These are phyloP conservation scores for Solanum lycopersicoides DNA, from an alignment of 257 asterid species.

Conservation along the genomic window DNA sequence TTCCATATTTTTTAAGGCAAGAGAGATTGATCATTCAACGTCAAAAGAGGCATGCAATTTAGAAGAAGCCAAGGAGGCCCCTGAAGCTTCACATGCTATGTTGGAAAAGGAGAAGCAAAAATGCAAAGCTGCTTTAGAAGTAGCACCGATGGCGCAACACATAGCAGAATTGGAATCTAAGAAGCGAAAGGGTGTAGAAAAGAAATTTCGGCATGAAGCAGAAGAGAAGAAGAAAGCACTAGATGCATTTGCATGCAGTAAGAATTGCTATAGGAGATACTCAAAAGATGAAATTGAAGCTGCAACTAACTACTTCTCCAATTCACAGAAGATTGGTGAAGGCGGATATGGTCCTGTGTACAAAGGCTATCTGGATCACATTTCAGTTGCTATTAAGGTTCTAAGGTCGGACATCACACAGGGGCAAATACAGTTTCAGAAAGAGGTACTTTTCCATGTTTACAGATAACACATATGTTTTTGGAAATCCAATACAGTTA, in stretches of 20 bases:
- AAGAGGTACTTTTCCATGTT: conserved; percentile 45
- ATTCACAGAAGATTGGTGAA: conserved; percentile 74
- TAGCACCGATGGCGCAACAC: conserved; percentile 61
- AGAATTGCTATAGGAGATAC: conserved; percentile 44
- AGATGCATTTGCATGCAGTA: conserved; percentile 33
- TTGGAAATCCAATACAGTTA: not conserved
- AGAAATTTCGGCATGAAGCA: conserved; percentile 32
- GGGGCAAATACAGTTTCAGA: conserved; percentile 73
- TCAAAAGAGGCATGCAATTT: conserved; percentile 23
- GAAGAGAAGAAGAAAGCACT: conserved; percentile 63
- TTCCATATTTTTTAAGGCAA: conserved; percentile 26
- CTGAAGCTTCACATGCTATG: conserved; percentile 42
- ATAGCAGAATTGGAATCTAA: conserved; percentile 63
- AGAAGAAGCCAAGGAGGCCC: conserved; percentile 32
- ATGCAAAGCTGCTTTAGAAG: conserved; percentile 66
- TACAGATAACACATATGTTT: not conserved
- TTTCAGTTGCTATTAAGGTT: conserved; percentile 83
- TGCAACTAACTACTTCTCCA: conserved; percentile 62
- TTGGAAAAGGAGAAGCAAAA: conserved; percentile 61
- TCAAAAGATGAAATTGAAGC: conserved; percentile 49
- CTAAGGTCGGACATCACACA: conserved; percentile 68
- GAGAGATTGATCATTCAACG: conserved; percentile 27
- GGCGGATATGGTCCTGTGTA: conserved; percentile 93
- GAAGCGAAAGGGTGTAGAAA: conserved; percentile 54
- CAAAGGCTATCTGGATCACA: conserved; percentile 62